Evolutionary conservation across 2,329 filamentous ascomycete species (phyloP), one percentile per base, ranked within the genome.

Genomic region (Fusarium domesticum): DNA sequence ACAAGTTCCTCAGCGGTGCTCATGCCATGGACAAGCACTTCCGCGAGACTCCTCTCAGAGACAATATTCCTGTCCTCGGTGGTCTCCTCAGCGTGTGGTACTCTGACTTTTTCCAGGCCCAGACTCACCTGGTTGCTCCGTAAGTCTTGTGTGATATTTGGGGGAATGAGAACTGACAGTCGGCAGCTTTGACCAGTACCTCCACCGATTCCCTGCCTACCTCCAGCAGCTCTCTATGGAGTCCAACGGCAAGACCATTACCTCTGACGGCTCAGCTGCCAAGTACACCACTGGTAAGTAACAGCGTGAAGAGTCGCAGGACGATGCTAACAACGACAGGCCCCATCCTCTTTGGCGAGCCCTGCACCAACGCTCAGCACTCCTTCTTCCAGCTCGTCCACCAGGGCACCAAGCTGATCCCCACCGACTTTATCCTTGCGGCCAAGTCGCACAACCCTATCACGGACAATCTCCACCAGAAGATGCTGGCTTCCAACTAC

Each of bases 301-400:
- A 11, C 2, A 11, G 5, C 4, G 15, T 10, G 3, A 34, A 15
- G 18, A 6, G 7, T 15, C n/a, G n/a, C n/a, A 23, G 15, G 32
- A 35, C 52, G 2, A 43, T 17, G 19, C 55, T 65, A 44, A 65
- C 47, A 18, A 8, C n/a, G 19, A n/a, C 2, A 74, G 72, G 93
- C 37, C 83, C 93, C 42, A 92, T 98, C 66, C 77, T 98, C 53
- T 98, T 98, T 67, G 93, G 93, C 65, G 93, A 98, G 78, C 93
- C 93, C 42, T 95, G 90, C 72, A 98, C 93, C 69, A 98, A 98
- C 68, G 93, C 93, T 35, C 93, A 98, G 77, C 93, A 98, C 81
- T 97, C 93, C 50, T 98, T 98, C 84, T 98, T 95, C 85, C 93
- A 98, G 80, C 85, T 98, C 37, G 84, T 98, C 47, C 93, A 98